Evolutionary conservation across 1,284 basidiomycete species (phyloP), one percentile per base, ranked within the genome.

Genomic region (Xanthoconium separans): DNA sequence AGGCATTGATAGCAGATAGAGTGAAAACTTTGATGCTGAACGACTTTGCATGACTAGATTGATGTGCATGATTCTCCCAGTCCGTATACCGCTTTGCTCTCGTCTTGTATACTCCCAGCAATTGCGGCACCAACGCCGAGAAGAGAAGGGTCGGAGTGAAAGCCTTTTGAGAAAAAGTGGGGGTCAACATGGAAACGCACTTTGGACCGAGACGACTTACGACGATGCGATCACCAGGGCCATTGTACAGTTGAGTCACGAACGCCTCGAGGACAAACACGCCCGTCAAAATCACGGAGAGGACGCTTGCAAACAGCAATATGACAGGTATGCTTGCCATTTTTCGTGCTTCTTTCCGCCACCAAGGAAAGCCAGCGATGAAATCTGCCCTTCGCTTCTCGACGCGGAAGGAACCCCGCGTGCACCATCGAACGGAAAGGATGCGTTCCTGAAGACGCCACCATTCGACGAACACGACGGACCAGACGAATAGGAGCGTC

Each of bases 11-110:
- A 4, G 89, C 86, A 44, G 89, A 90, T 58, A 98, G 80, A 1
- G 89, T 85, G 70, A 99, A 99, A 1, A 92, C 89, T 73, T 99
- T 99, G 66, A 91, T 77, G 7, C 95, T 96, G 33, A 98, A 78
- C 8, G 90, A 93, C 15, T 85, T 82, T 56, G 85, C 82, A 67
- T 93, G 85, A 2, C 83, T 81, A 2, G 87, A 88, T 60, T 89
- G 80, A 59, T 92, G 91, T 3, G 82, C 78, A 68, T 97, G 93
- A 66, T 95, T 93, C 73, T 99, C 96, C 91, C 92, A 97, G 47
- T 81, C 73, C 1, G 95, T 96, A 50, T 98, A 79, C 9, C 77
- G 73, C 31, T 75, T 75, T 0, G 93, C 91, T 45, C 88, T 80
- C 0, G 74, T 65, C 59, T 89, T 87, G 73, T 97, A 96, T 2